These are phyloP conservation scores for Brassica rapa DNA, from an alignment of 345 rosid species.

Conservation along the genomic window DNA sequence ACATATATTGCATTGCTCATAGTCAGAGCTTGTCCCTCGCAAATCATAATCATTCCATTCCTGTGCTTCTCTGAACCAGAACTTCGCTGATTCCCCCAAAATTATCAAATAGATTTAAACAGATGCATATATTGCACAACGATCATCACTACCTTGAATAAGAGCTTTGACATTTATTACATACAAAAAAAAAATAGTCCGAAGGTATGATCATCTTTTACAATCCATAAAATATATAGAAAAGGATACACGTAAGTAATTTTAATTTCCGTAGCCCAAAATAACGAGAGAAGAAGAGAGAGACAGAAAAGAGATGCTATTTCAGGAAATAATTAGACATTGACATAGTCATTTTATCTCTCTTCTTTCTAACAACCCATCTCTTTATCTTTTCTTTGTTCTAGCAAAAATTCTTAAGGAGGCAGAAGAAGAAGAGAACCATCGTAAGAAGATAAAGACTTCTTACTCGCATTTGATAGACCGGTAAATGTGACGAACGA, in stretches of 20 bases:
- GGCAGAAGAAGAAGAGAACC: constrained; percentile 12
- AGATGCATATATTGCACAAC: not conserved
- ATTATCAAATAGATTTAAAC: not conserved
- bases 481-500: constrained; percentile 77
- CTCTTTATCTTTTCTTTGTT: constrained; percentile 14
- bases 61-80: not conserved
- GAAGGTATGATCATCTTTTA: constrained; percentile 26
- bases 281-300: constrained; percentile 8
- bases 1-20: not conserved
- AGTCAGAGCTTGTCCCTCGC: constrained; percentile 26
- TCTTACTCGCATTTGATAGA: constrained; percentile 79
- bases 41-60: not conserved
- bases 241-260: constrained; percentile 24
- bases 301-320: constrained; percentile 18
- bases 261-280: constrained; percentile 23
- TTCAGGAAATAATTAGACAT: constrained; percentile 23
- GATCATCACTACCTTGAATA: not conserved
- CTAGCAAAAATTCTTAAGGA: constrained; percentile 34
- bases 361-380: constrained; percentile 34
- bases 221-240: constrained; percentile 33
- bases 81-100: not conserved
- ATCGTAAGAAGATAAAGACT: constrained; percentile 11
- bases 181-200: constrained; percentile 26
- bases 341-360: constrained; percentile 31
- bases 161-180: constrained; percentile 25